Evolutionary conservation across 495 filamentous ascomycete species (phyloP), one percentile per base, ranked within the genome.

Genomic region (Neurospora africana): DNA sequence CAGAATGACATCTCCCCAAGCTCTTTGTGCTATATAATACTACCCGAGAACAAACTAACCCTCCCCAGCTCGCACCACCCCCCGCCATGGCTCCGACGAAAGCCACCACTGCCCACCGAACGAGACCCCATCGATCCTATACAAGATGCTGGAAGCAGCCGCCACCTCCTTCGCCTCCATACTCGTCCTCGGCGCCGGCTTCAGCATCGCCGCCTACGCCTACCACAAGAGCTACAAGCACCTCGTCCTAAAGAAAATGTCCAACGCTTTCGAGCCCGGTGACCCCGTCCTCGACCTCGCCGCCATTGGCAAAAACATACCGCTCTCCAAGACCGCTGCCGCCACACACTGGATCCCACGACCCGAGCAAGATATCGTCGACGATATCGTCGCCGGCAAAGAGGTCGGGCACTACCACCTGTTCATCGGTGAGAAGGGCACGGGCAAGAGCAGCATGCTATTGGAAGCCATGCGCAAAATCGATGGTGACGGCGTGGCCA

Each of bases 381-480:
- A 98, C 78, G 79, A 76, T 4, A 96, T 99, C 73, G 86, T 99
- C 23, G 78, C 86, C 61, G 95, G 95, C 3, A 74, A 82, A 1
- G 82, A 85, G 9, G 79, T 80, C 2, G 95, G 95, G 11, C 93
- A 94, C 76, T 99, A 99, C 78, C 92, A 94, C 82, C 83, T 99
- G 0, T 84, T 99, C n/a, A 89, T 98, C 68, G 95, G 95, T 23
- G 95, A 99, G 77, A 97, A 98, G 82, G 95, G 95, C 19, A 96
- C 93, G 2, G 95, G 95, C 3, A 99, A 99, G 82, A 94, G 91
- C 19, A 94, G 91, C 53, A 98, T 99, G 95, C 82, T 99, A 10
- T 85, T 99, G 43, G 91, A 97, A 75, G 93, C 93, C 15, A 99
- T 99, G 93, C 88, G 89, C 44, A 94, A 95, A 80, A 89, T 94